These are phyloP conservation scores for Termitomyces sp. DNA, from an alignment of 768 basidiomycete species.

Conservation along the genomic window DNA sequence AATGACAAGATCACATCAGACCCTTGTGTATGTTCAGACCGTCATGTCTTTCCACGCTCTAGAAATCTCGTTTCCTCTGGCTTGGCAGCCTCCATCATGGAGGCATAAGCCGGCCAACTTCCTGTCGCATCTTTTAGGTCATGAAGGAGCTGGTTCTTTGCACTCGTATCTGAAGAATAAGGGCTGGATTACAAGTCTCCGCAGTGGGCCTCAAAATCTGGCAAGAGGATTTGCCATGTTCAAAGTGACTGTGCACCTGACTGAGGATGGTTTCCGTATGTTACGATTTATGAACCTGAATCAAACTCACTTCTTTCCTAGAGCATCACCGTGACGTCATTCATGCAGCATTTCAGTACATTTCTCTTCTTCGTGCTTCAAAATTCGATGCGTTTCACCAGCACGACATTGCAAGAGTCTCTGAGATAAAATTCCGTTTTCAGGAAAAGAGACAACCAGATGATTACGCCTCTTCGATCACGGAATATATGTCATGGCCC, in stretches of 20 bases:
- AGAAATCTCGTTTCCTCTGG: conserved; percentile 77
- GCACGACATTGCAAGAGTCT: conserved; percentile 66
- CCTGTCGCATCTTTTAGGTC: conserved; percentile 79
- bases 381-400: conserved; percentile 63
- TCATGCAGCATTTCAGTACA: conserved; percentile 71
- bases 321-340: conserved; percentile 73
- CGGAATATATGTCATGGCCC: conserved; percentile 75
- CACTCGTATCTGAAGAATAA: conserved; percentile 85
- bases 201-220: conserved; percentile 61
- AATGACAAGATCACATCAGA: conserved; percentile 32
- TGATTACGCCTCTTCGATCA: conserved; percentile 68
- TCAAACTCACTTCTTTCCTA: conserved; percentile 21
- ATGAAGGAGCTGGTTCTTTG: conserved; percentile 90
- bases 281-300: conserved; percentile 8
- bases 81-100: conserved; percentile 68
- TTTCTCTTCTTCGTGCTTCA: conserved; percentile 61
- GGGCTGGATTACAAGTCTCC: conserved; percentile 79
- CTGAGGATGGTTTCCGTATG: conserved; percentile 82
- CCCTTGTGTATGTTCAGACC: conserved; percentile 81
- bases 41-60: conserved; percentile 82
- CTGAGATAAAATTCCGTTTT: conserved; percentile 77
- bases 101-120: conserved; percentile 73
- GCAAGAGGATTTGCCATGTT: conserved; percentile 87
- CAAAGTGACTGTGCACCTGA: conserved; percentile 76
- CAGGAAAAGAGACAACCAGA: conserved; percentile 80